A percentile compares a stretch with the other conserved stretches of the same genome.
Evolutionary conservation across 495 filamentous ascomycete genomes (phyloP).

Genomic region (Polyplosphaeria fusca): DNA sequence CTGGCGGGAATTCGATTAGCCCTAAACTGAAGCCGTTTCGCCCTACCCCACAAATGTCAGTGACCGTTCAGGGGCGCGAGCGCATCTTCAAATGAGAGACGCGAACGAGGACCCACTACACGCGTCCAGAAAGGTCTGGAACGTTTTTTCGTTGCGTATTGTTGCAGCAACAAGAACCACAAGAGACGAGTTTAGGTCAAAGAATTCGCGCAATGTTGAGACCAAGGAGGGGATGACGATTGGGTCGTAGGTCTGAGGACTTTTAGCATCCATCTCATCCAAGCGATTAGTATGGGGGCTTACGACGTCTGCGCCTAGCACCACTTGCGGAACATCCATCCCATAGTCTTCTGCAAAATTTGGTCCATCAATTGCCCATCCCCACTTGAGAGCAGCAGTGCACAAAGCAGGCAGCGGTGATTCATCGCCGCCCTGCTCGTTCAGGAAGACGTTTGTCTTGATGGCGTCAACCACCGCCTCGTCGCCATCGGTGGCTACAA

Average conservation of each 20-base stretch:
- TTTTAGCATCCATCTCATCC: conserved; percentile 4
- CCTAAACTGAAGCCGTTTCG: conserved; percentile 31
- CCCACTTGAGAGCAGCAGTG: conserved; percentile 60
- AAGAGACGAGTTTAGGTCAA: conserved; percentile 48
- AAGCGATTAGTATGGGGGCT: conserved; percentile 8
- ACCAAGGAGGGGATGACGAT: conserved; percentile 56
- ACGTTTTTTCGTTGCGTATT: conserved; percentile 62
- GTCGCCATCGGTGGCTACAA: conserved; percentile 80
- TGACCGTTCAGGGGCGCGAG: conserved; percentile 3
- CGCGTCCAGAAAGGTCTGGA: conserved; percentile 52
- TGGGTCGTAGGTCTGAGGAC: conserved; percentile 61
- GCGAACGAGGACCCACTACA: conserved; percentile 50
- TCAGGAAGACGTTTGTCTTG: conserved; percentile 64
- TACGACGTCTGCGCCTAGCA: conserved; percentile 45
- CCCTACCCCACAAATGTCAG: conserved; percentile 33
- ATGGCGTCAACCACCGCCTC: conserved; percentile 66
- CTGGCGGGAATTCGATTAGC: conserved; percentile 31
- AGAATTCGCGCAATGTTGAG: conserved; percentile 53
- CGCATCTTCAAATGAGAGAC: background rate
- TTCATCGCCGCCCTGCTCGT: conserved; percentile 48
- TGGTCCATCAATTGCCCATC: conserved; percentile 33
- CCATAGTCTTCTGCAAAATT: conserved; percentile 33
- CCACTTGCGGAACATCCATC: conserved; percentile 33
- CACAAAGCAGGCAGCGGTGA: conserved; percentile 38
- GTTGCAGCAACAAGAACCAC: conserved; percentile 59